These are phyloP conservation scores for Paspalum vaginatum DNA, from an alignment of 176 grass and related monocot genomes.

Conservation along the genomic window DNA sequence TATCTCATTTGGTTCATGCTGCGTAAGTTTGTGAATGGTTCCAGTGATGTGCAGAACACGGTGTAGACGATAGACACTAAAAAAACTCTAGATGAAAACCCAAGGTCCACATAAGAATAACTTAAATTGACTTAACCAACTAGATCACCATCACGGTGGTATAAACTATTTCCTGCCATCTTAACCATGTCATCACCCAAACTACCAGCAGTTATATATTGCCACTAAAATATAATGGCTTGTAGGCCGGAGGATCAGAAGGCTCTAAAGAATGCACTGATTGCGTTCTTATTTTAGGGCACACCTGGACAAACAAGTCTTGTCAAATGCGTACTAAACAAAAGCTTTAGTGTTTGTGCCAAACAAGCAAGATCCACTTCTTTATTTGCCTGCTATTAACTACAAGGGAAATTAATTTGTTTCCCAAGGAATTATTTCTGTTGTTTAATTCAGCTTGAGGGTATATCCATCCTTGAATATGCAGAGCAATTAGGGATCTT, in stretches of 20 bases:
- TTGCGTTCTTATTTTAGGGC: slow-evolving; percentile 52
- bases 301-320: slow-evolving; percentile 57
- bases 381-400: slow-evolving; percentile 27
- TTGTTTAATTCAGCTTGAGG: slow-evolving; percentile 58
- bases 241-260: slow-evolving; percentile 50
- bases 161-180: slow-evolving; percentile 22
- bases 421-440: slow-evolving; percentile 36
- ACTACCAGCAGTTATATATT: slow-evolving; percentile 46
- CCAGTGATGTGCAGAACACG: slow-evolving; percentile 32
- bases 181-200: slow-evolving; percentile 46
- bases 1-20: slow-evolving; percentile 38
- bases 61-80: slow-evolving; percentile 18
- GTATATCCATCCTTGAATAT: slow-evolving; percentile 38
- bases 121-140: slow-evolving; percentile 56
- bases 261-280: slow-evolving; percentile 46
- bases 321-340: slow-evolving; percentile 61
- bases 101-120: slow-evolving; percentile 56
- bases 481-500: slow-evolving; percentile 37
- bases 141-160: slow-evolving; percentile 37
- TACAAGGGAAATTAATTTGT: slow-evolving; percentile 45
- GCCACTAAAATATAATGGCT: slow-evolving; percentile 40
- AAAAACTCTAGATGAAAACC: slow-evolving; percentile 31
- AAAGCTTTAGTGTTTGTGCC: slow-evolving; percentile 48
- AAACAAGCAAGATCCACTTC: slow-evolving; percentile 49
- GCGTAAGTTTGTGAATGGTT: slow-evolving; percentile 35